phyloP scores from a whole-genome alignment of 805 yeast genomes.

The Hanseniaspora valbyensis region DNA sequence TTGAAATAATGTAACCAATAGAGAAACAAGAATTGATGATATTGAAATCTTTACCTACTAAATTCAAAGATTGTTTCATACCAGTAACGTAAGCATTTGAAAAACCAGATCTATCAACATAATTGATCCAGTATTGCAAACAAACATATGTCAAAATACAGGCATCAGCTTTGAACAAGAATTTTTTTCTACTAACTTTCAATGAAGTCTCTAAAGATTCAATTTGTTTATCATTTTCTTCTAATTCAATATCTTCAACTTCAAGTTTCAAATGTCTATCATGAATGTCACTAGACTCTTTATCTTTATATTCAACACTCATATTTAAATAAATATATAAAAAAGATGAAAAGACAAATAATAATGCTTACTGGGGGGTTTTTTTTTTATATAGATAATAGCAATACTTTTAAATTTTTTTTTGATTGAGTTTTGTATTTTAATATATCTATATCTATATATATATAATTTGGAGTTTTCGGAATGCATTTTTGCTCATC shows the following conservation, averaged over 20 bases:
- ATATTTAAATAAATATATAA: too few relatives aligned
- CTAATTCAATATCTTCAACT: background rate
- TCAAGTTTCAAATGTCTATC: background rate
- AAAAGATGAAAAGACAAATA: too few relatives aligned
- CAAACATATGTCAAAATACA: slow-evolving; percentile 29
- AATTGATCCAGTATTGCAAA: slow-evolving; percentile 36
- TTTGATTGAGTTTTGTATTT: too few relatives aligned
- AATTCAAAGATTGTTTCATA: slow-evolving; percentile 45
- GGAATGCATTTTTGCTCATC: too few relatives aligned
- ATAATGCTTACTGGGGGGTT: too few relatives aligned
- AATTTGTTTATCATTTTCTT: background rate
- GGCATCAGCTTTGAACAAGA: slow-evolving; percentile 27
- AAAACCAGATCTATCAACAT: slow-evolving; percentile 47
- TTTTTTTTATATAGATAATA: too few relatives aligned
- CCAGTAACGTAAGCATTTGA: slow-evolving; percentile 57
- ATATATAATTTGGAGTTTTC: too few relatives aligned
- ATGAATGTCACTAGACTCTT: background rate
- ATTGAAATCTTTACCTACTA: slow-evolving; percentile 41
- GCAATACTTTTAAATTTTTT: too few relatives aligned
- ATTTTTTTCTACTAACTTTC: slow-evolving; percentile 10
- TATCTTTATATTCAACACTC: background rate
- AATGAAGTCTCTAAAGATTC: background rate
- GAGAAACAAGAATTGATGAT: slow-evolving; percentile 45
- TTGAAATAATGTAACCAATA: slow-evolving; percentile 50
- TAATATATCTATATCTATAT: too few relatives aligned